Percentiles rank a stretch among this genome's conserved stretches.
Conservation (phyloP, 352 stramenopile genomes). For the Globisporangium middletonii region DNA sequence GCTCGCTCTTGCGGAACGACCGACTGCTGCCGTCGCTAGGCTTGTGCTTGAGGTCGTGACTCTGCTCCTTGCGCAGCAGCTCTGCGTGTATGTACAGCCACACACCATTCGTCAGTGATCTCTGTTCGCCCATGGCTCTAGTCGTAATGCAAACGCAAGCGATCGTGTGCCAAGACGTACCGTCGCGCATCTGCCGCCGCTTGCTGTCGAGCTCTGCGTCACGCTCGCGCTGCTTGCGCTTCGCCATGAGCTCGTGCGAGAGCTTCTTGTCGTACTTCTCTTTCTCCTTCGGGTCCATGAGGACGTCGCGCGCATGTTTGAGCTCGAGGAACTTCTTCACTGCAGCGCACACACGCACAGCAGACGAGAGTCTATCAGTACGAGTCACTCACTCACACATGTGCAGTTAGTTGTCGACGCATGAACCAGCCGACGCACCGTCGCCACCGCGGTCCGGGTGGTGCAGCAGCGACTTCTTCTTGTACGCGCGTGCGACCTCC, state of each 20-base stretch:
- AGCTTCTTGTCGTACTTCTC: slow-evolving; percentile 79
- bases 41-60: slow-evolving; percentile 33
- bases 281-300: slow-evolving; percentile 78
- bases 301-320: slow-evolving; percentile 64
- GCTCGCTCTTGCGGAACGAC: slow-evolving; percentile 32
- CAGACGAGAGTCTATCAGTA: background rate
- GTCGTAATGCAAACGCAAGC: background rate
- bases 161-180: slow-evolving; percentile 14
- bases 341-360: slow-evolving; percentile 14
- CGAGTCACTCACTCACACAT: background rate
- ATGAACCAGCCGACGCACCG: slow-evolving; percentile 22
- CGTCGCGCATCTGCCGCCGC: slow-evolving; percentile 58
- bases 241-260: slow-evolving; percentile 49
- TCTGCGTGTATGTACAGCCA: slow-evolving; percentile 25
- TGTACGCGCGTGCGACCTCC: slow-evolving; percentile 74
- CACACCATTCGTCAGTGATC: background rate
- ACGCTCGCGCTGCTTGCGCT: slow-evolving; percentile 63
- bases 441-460: slow-evolving; percentile 79
- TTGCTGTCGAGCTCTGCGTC: slow-evolving; percentile 51
- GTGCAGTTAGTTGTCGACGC: background rate
- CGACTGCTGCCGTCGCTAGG: slow-evolving; percentile 11
- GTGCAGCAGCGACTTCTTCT: slow-evolving; percentile 74
- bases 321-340: slow-evolving; percentile 82
- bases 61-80: slow-evolving; percentile 53
- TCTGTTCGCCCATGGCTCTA: background rate